phyloP scores from a whole-genome alignment of 805 yeast species.

The Yamadazyma nakazawae region DNA sequence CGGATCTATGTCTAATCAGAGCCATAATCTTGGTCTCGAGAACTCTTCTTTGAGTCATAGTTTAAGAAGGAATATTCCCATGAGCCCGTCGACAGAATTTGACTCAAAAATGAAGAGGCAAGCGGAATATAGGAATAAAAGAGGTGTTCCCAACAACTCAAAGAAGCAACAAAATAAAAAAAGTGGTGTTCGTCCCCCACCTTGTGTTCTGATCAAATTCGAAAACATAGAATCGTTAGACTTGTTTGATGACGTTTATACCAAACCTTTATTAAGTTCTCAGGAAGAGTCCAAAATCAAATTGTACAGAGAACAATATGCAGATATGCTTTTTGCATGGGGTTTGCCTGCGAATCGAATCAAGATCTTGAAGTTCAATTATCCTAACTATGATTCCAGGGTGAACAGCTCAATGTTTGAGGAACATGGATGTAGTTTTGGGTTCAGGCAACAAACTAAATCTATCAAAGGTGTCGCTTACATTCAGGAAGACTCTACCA shows the following conservation, averaged over 20 bases:
- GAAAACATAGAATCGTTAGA: conserved; percentile 43
- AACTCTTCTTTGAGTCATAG: neutral
- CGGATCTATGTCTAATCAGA: neutral
- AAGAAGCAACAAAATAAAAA: conserved; percentile 15
- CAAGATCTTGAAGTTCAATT: conserved; percentile 72
- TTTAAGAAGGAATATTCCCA: conserved; percentile 2
- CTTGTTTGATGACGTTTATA: conserved; percentile 40
- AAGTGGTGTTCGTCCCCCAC: conserved; percentile 18
- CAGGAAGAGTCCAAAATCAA: conserved; percentile 35
- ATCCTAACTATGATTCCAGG: conserved; percentile 21
- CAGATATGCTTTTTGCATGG: conserved; percentile 77
- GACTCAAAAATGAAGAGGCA: neutral
- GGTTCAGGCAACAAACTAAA: conserved; percentile 18
- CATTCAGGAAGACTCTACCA: conserved; percentile 24
- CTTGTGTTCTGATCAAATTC: conserved; percentile 45
- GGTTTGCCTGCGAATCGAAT: conserved; percentile 77
- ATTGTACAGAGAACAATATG: conserved; percentile 62
- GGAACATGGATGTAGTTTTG: conserved; percentile 35
- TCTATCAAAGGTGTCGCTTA: conserved; percentile 4
- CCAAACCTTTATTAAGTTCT: conserved; percentile 39
- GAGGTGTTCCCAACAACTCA: conserved; percentile 3
- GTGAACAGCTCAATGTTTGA: conserved; percentile 14
- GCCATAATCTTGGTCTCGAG: neutral
- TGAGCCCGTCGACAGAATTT: conserved; percentile 3
- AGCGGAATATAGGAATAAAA: conserved; percentile 1